Evolutionary conservation across 306 rosid genomes (phyloP), one percentile per base, ranked within the genome.

Genomic region (Casuarina equisetifolia): DNA sequence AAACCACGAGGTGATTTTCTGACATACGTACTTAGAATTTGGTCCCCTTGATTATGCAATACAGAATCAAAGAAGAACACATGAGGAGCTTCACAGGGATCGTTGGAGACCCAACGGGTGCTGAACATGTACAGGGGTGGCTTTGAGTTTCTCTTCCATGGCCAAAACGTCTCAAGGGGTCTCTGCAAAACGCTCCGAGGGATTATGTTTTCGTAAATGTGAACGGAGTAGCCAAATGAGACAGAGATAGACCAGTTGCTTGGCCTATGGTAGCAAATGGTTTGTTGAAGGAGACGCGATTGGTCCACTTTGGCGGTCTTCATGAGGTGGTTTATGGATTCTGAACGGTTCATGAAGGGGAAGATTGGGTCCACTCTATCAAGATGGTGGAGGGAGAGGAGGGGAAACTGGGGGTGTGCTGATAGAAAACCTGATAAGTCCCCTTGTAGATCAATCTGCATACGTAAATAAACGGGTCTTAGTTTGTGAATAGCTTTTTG

Each of bases 151-250:
- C 36, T n/a, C n/a, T 0, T 64, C 82, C 86, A 84, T 0, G 89
- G 87, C 25, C 25, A 19, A 25, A 86, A 84, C 0, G 90, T 89
- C 62, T 89, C 90, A 2, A 89, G 42, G 2, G 90, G 92, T 32
- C 74, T 82, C 67, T 67, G 53, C 1, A 89, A 70, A 61, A 76
- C 68, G 59, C 74, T 82, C 0, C 83, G 75, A 2, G 90, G 78
- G 75, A 86, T 32, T 3, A 86, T 69, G 16, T 52, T 50, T 69
- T 89, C 90, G 2, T 89, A 86, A 9, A 86, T 78, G 16, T 86
- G 85, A 10, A 80, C 76, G 1, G 92, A 86, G 63, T 89, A 89
- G 5, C 92, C 90, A 90, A 89, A 84, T 12, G 92, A 78, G 43
- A 86, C 25, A 0, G 92, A 89, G 75, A 89, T 36, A 2, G 83